These are phyloP conservation scores for Ustilago lituana DNA, from an alignment of 1,284 basidiomycete species.

Conservation along the genomic window DNA sequence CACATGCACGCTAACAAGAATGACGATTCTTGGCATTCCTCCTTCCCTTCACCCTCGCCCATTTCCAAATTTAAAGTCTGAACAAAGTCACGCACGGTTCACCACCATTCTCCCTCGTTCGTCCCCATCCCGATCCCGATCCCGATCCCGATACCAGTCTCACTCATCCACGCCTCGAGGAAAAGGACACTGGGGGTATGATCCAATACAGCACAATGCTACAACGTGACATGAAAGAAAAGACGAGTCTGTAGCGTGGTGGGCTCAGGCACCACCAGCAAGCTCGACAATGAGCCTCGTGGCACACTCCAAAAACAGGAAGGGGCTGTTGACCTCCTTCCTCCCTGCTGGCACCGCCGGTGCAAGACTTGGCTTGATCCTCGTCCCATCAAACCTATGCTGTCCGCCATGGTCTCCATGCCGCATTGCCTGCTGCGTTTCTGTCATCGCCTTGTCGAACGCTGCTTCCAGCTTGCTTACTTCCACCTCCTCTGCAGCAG, in stretches of 20 bases:
- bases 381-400: constrained; percentile 30
- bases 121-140: too few species aligned
- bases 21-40: constrained; percentile 23
- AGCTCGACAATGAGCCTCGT: constrained; percentile 71
- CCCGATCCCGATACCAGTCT: too few species aligned
- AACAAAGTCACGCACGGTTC: too few species aligned
- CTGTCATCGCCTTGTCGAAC: constrained; percentile 35
- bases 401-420: constrained; percentile 21
- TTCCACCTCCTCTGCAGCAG: not conserved
- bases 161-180: too few species aligned
- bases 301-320: constrained; percentile 95
- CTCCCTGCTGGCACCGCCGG: constrained; percentile 71
- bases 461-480: constrained; percentile 37
- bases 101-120: not conserved
- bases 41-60: not conserved
- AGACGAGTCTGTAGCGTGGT: not conserved
- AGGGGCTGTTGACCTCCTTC: constrained; percentile 84
- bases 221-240: too few species aligned
- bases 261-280: constrained; percentile 43
- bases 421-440: constrained; percentile 30
- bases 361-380: constrained; percentile 47
- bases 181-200: too few species aligned
- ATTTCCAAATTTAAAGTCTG: not conserved
- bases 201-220: not conserved
- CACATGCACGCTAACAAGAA: not conserved